Percentiles rank a stretch among this genome's conserved stretches.
These are phyloP conservation scores for Plasmodium falciparum DNA, from an alignment of 169 alveolate genomes.

Conservation along the genomic window DNA sequence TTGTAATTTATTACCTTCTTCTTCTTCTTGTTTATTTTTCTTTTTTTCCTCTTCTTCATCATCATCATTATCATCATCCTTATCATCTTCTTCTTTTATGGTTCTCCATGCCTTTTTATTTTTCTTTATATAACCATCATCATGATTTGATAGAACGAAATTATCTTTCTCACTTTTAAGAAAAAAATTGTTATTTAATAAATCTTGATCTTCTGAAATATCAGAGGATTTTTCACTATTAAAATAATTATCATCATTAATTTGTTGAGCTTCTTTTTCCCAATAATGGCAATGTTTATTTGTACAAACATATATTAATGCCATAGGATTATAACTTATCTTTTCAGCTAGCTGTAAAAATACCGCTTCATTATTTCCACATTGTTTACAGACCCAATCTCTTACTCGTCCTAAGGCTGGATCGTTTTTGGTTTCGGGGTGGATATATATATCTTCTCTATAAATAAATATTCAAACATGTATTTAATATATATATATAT, in stretches of 20 bases:
- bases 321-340: conserved; percentile 92
- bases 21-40: conserved; percentile 5
- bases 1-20: conserved; percentile 25
- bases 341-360: conserved; percentile 93
- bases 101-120: conserved; percentile 11
- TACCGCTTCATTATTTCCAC: conserved; percentile 89
- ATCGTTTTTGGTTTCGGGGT: conserved; percentile 89
- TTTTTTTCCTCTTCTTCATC: conserved; percentile 8
- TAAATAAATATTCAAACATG: neutral
- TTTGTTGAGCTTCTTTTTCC: conserved; percentile 79
- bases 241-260: conserved; percentile 51
- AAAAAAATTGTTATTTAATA: neutral
- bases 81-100: neutral
- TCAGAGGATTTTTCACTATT: conserved; percentile 21
- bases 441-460: conserved; percentile 90
- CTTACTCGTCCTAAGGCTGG: conserved; percentile 93
- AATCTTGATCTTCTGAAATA: conserved; percentile 12
- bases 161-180: neutral
- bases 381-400: conserved; percentile 90
- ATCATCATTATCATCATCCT: neutral
- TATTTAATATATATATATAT: neutral
- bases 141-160: no score
- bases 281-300: conserved; percentile 86
- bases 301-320: conserved; percentile 92
- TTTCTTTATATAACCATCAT: neutral